Evolutionary conservation across 1,284 basidiomycete species (phyloP), one percentile per base, ranked within the genome.

Genomic region (Tetrapyrgos nigripes): DNA sequence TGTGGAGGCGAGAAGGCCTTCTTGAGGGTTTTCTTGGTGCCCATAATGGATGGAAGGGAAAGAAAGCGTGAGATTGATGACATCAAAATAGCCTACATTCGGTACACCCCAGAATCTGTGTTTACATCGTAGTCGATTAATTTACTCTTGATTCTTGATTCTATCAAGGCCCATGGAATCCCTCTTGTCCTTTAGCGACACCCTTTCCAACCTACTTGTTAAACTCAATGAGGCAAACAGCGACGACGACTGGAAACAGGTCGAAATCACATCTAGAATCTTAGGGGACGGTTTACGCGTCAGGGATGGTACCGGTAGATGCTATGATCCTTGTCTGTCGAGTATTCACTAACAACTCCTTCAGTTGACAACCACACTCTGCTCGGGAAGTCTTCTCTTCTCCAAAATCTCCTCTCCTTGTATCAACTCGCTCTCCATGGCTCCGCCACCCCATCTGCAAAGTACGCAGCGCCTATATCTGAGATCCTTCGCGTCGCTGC

Each of bases 401-500:
- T 90, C 11, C 83, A 83, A 64, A 84, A 84, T 51, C 72, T 93
- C 48, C 83, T 81, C 11, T 78, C 84, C 33, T 78, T 93, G 17
- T 72, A 92, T 43, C 79, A 80, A 55, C 73, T 79, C 48, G 83
- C 85, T 13, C 76, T 88, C 24, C 75, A 79, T 58, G 83, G 79
- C 46, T 72, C 80, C 11, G 62, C 79, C 21, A 76, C 80, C 49
- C 84, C 86, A 13, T 72, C 71, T 46, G 71, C 78, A 26, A 60
- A 72, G 21, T 80, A 78, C 60, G 77, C 83, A 50, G 66, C 80
- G 8, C 80, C 81, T 23, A 76, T 87, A 13, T 83, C 83, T 59
- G 89, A 93, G 69, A 74, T 92, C 27, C 79, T 94, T 53, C 82
- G 91, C 56, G 85, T 92, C 19, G 85, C 84, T 21, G 91, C 91